Base-by-base conservation (phyloP, 495 filamentous ascomycete genomes). In the Achaetomiella virescens region DNA sequence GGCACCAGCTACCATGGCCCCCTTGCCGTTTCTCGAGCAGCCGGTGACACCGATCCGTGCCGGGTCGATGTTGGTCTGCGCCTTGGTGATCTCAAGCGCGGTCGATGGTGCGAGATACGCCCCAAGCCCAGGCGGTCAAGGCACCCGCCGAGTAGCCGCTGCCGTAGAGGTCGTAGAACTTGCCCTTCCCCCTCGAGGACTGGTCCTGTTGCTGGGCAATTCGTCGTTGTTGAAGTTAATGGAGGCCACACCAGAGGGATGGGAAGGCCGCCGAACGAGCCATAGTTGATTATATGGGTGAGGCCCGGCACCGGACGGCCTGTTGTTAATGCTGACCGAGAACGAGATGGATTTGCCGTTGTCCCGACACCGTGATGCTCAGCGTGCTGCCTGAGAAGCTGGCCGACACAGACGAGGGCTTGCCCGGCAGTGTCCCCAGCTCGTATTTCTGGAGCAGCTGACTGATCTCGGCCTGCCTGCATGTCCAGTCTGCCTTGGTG, bases 11-110 rank as follows among this genome's bases (percentile, higher is more conserved):
- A 80, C 59, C 50, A 81, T 71, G 41, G 78, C 76, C 33, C 78
- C 78, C 66, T 81, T 80, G 33, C 77, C 77, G 62, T 81, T 80
- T 36, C 77, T 73, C 25, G 75, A 78, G 62, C 77, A 81, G 10
- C 77, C 78, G 3, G 75, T 78, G 17, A 78, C 77, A 44, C 74
- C 78, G 38, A 80, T 65, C 15, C 71, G 67, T 44, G 58, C 69
- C 25, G 74, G 62, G 61, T 81, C 75, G 58, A 80, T 80, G 40
- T 69, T 69, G 17, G 73, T 70, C 38, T 61, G 60, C 6, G 65
- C 65, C 9, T 68, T 51, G 24, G 65, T 69, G 11, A 73, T 63
- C 61, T 78, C 76, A 20, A 81, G 70, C 0, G 69, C 76, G n/a
- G 64, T 81, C 78, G 60, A 81, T 76, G 52, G 80, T 69, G 9